A percentile compares a stretch with the other conserved stretches of the same genome.
phyloP scores from a whole-genome alignment of 1,284 basidiomycete species.

The Sanghuangporus baumii region DNA sequence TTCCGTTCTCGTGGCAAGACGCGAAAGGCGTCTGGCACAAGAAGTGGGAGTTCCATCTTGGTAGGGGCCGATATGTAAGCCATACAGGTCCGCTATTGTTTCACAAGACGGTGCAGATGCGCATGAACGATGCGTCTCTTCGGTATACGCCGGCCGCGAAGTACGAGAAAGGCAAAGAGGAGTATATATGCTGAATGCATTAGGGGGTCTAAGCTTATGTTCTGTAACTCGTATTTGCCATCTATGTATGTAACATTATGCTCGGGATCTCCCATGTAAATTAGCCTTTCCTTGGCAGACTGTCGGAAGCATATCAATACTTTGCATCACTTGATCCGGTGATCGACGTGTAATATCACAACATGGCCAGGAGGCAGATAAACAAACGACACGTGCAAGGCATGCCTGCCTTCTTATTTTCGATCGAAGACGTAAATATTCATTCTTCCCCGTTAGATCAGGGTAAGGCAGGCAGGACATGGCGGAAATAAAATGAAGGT shows the following conservation, averaged over 20 bases:
- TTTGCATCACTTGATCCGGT: neutral
- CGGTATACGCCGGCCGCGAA: conserved; percentile 47
- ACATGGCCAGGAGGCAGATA: too few relatives aligned
- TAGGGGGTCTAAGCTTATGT: neutral
- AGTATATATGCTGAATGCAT: conserved; percentile 35
- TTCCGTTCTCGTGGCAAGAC: conserved; percentile 33
- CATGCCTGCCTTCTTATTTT: too few relatives aligned
- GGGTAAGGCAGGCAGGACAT: too few relatives aligned
- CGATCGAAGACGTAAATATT: too few relatives aligned
- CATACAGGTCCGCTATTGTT: conserved; percentile 37
- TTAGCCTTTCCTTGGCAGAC: neutral
- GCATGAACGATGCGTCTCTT: conserved; percentile 38
- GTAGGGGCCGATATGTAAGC: conserved; percentile 41
- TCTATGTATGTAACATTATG: neutral
- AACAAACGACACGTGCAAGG: too few relatives aligned
- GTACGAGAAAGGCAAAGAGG: conserved; percentile 42
- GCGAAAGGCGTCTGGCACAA: conserved; percentile 30
- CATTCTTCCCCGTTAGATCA: too few relatives aligned
- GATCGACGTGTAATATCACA: neutral
- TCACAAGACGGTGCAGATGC: conserved; percentile 46
- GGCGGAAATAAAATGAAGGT: too few relatives aligned
- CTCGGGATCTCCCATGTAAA: neutral
- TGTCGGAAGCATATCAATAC: neutral
- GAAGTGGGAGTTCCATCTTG: conserved; percentile 35
- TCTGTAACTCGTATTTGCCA: neutral